Evolutionary conservation across 1,284 basidiomycete species (phyloP), one percentile per base, ranked within the genome.

Genomic region (Puccinia polysora): DNA sequence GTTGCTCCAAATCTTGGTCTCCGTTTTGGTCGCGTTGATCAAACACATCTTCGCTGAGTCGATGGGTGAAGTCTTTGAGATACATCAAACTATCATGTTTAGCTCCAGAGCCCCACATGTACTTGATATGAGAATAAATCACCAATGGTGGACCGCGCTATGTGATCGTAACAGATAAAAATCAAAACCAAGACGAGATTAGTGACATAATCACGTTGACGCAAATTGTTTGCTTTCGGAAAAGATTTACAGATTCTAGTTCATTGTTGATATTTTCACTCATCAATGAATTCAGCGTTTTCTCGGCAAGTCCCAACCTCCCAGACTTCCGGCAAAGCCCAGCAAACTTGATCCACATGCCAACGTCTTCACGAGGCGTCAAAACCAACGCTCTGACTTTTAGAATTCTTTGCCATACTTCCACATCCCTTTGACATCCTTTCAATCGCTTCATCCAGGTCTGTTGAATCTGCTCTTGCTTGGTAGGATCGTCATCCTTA

Each of bases 321-420:
- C 90, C 90, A 20, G 87, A 88, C 80, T 90, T 91, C 74, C 90
- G 86, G 78, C 90, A 92, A 0, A 92, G 82, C 76, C 92, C 91
- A 25, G 90, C 90, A 77, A 92, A 91, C 80, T 90, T 89, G 81
- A 92, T 97, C 95, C 95, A 97, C 85, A 97, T 97, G 68, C 90
- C 86, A 64, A 91, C 92, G 78, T 97, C 94, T 77, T 97, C 93
- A 75, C 90, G 90, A 0, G 96, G 96, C 55, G 87, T 90, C 36
- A 97, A 83, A 25, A 99, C 94, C 62, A 98, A 85, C 0, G 93
- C 92, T 73, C 96, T 87, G 47, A 99, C 92, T 82, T 97, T 95
- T 18, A 99, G 82, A 59, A 98, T 92, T 25, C 95, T 87, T 81
- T 98, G 96, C 96, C 96, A 99, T 3, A 97, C 93, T 80, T 99